A percentile compares a stretch with the other conserved stretches of the same genome.
phyloP scores from a whole-genome alignment of 2,329 filamentous ascomycete species.

The Aspergillus ochraceus region DNA sequence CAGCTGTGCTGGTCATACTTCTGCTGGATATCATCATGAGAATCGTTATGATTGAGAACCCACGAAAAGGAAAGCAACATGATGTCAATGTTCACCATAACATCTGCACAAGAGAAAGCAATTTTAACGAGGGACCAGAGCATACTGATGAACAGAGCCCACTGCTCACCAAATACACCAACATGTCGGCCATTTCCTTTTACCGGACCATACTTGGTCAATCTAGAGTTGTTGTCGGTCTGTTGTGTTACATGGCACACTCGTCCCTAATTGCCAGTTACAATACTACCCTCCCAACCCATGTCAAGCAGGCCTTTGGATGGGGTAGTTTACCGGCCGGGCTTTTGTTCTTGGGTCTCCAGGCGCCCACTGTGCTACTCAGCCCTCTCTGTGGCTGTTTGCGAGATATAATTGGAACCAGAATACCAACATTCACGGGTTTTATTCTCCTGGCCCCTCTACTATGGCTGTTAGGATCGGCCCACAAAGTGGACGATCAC shows the following conservation, averaged over 20 bases:
- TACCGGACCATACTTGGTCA: constrained; percentile 17
- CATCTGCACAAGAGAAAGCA: too few species aligned
- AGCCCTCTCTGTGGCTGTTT: constrained; percentile 17
- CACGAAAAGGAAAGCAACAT: too few species aligned
- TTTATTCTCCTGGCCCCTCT: constrained; percentile 5
- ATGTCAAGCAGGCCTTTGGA: constrained; percentile 20
- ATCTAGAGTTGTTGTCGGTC: constrained; percentile 10
- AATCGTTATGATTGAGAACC: constrained; percentile 25
- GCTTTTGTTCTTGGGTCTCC: constrained; percentile 19
- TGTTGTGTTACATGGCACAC: constrained; percentile 10
- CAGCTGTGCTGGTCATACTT: constrained; percentile 16
- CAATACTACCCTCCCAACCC: constrained; percentile 25
- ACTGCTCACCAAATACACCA: background rate
- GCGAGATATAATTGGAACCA: constrained; percentile 17
- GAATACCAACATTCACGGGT: constrained; percentile 7
- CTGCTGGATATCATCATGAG: constrained; percentile 24
- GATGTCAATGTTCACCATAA: too few species aligned
- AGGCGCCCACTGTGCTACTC: constrained; percentile 17
- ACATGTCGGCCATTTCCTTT: constrained; percentile 4
- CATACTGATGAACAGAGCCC: background rate
- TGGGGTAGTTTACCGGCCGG: constrained; percentile 21
- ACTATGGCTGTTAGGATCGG: constrained; percentile 10
- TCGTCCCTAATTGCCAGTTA: constrained; percentile 18
- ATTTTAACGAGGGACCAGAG: too few species aligned
- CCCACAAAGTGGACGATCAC: background rate